Conservation (phyloP, 805 yeast genomes). For the Wickerhamomyces canadensis region DNA sequence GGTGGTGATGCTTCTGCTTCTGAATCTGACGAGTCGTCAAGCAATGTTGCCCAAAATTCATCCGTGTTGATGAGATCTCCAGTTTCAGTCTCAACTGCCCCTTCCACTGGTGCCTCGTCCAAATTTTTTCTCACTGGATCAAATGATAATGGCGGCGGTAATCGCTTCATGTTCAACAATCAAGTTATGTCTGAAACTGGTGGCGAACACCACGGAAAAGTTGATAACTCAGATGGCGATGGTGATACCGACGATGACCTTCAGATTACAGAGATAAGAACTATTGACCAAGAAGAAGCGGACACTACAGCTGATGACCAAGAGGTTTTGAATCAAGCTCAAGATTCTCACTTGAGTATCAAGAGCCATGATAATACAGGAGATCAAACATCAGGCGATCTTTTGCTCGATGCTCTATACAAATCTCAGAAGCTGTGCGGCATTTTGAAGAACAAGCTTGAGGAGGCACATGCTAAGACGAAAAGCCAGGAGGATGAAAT, state of each 20-base stretch:
- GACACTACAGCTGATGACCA: background rate
- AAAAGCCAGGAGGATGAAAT: conserved; percentile 22
- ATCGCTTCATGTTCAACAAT: conserved; percentile 5
- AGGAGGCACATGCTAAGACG: conserved; percentile 24
- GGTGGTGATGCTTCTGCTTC: conserved; percentile 9
- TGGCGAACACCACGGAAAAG: background rate
- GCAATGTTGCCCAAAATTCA: background rate
- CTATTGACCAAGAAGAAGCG: conserved; percentile 8
- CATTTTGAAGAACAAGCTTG: conserved; percentile 27
- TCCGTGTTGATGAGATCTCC: background rate
- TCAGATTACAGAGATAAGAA: conserved; percentile 37
- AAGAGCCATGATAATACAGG: background rate
- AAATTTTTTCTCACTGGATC: conserved; percentile 4
- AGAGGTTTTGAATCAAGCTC: background rate
- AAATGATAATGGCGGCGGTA: conserved; percentile 3
- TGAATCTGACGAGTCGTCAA: conserved; percentile 1
- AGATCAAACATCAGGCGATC: conserved; percentile 27
- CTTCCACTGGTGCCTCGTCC: conserved; percentile 9
- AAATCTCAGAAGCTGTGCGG: conserved; percentile 33
- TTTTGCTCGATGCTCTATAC: conserved; percentile 33
- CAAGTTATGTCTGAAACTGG: conserved; percentile 1
- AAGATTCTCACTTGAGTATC: background rate
- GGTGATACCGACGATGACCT: conserved; percentile 26
- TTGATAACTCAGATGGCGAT: background rate
- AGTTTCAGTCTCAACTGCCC: conserved; percentile 1